Conservation (phyloP, 2,329 filamentous ascomycete genomes). For the Ustilaginoidea virens region DNA sequence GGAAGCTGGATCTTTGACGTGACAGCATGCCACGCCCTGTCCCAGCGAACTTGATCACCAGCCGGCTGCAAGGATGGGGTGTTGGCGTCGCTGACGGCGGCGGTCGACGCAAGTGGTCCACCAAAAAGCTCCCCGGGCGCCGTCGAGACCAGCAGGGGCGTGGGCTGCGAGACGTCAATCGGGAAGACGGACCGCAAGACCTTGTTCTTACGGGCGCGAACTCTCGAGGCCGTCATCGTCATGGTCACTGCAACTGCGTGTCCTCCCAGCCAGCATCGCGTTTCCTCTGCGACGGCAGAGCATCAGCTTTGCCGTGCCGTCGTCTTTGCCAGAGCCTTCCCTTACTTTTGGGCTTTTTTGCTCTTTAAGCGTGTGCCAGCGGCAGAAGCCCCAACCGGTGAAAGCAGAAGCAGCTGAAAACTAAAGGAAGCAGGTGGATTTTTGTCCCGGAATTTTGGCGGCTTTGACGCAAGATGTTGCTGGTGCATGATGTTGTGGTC, state of each 20-base stretch:
- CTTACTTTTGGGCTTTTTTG: too few species aligned
- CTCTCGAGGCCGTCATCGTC: slow-evolving; percentile 25
- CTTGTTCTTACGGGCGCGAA: slow-evolving; percentile 30
- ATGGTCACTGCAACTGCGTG: too few species aligned
- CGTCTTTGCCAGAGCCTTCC: too few species aligned
- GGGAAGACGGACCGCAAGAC: slow-evolving; percentile 42
- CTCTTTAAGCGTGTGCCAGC: too few species aligned
- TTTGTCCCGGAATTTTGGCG: too few species aligned
- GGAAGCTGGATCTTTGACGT: slow-evolving; percentile 42
- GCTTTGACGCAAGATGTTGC: too few species aligned
- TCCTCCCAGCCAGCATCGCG: not conserved
- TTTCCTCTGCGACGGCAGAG: too few species aligned
- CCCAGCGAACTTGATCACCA: slow-evolving; percentile 40
- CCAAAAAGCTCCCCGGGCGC: slow-evolving; percentile 32
- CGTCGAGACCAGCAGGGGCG: slow-evolving; percentile 24
- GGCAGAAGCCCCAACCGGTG: too few species aligned
- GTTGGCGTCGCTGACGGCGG: slow-evolving; percentile 5
- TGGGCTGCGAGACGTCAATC: slow-evolving; percentile 32
- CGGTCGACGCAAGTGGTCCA: slow-evolving; percentile 15
- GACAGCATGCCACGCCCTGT: slow-evolving; percentile 47
- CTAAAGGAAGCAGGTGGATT: too few species aligned
- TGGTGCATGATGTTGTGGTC: too few species aligned
- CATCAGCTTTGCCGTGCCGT: too few species aligned
- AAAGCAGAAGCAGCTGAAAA: too few species aligned
- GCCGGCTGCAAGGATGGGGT: slow-evolving; percentile 10